Evolutionary conservation across 305 asterid genomes (phyloP), one percentile per base, ranked within the genome.

Genomic region (Salvia sclarea): DNA sequence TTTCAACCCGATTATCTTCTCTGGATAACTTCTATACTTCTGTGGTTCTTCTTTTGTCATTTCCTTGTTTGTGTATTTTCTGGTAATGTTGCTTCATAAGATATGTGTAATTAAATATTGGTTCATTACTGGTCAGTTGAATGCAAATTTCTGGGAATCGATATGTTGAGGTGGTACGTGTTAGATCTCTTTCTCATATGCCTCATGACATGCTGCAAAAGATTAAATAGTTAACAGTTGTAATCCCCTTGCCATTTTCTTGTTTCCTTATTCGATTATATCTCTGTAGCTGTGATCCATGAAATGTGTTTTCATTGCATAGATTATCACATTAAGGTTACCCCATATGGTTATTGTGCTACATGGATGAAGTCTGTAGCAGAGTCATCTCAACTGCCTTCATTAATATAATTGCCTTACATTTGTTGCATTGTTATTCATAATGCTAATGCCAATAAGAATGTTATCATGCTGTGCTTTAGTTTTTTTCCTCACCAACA

Each of bases 51-150:
- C 20, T 45, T 24, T 33, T n/a, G n/a, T n/a, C n/a, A n/a, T n/a
- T n/a, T n/a, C n/a, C n/a, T n/a, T n/a, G n/a, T n/a, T n/a, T n/a
- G n/a, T n/a, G n/a, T n/a, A n/a, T n/a, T 61, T 62, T 68, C 50
- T 25, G 72, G 55, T 69, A 47, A 57, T 35, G 24, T 66, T 60
- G 21, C 61, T 66, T 55, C 54, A 54, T 28, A 57, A 4, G 64
- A 33, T 14, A 21, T 30, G 25, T 30, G 49, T 61, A 69, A 24
- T 31, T 33, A 62, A 61, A 59, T 65, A 47, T 65, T 54, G 57
- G 30, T 31, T 70, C 14, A 58, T 28, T 9, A 18, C 28, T 71
- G 49, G 17, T 59, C 53, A 18, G 41, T 38, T 71, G 61, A 37
- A 54, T 57, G 43, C 72, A 48, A 67, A 40, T 53, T 53, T 9